Evolutionary conservation across 2,329 filamentous ascomycete genomes (phyloP).

Genomic region (Fusarium austroafricanum): DNA sequence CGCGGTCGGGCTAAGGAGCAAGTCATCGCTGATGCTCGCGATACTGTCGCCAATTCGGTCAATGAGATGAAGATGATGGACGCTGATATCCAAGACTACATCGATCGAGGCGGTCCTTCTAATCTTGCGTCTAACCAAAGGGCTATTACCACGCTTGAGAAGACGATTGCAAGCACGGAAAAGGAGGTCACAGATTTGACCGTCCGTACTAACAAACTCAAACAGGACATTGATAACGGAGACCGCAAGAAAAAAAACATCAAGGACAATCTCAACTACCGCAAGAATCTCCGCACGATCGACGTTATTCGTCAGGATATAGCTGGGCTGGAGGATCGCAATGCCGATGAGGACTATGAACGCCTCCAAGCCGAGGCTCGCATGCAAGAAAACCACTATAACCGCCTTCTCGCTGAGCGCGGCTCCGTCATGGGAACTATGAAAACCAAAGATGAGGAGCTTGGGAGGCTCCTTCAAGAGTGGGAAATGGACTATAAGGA

Average conservation of each 20-base stretch:
- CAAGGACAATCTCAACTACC: conserved; percentile 86
- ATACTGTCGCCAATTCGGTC: conserved; percentile 77
- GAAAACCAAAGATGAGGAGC: conserved; percentile 85
- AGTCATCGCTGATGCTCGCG: conserved; percentile 76
- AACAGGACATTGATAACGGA: conserved; percentile 80
- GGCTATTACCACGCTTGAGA: conserved; percentile 75
- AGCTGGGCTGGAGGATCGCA: conserved; percentile 77
- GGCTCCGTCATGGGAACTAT: conserved; percentile 81
- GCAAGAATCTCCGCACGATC: conserved; percentile 77
- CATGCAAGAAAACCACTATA: conserved; percentile 74
- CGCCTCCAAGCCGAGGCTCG: conserved; percentile 77
- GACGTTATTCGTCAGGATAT: conserved; percentile 77
- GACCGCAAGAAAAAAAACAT: conserved; percentile 89
- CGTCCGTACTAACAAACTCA: conserved; percentile 79
- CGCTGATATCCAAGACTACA: conserved; percentile 82
- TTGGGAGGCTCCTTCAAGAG: conserved; percentile 77
- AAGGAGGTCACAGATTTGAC: conserved; percentile 75
- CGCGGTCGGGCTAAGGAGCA: conserved; percentile 79
- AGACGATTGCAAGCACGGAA: conserved; percentile 73
- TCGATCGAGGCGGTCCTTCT: conserved; percentile 77
- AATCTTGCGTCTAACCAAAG: conserved; percentile 77
- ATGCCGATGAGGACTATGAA: conserved; percentile 84
- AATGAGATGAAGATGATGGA: conserved; percentile 82
- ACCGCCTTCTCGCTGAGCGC: conserved; percentile 77
- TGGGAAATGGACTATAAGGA: conserved; percentile 90